Base-by-base conservation (phyloP, 108 stramenopile genomes). In the Stephanodiscus triporus region DNA sequence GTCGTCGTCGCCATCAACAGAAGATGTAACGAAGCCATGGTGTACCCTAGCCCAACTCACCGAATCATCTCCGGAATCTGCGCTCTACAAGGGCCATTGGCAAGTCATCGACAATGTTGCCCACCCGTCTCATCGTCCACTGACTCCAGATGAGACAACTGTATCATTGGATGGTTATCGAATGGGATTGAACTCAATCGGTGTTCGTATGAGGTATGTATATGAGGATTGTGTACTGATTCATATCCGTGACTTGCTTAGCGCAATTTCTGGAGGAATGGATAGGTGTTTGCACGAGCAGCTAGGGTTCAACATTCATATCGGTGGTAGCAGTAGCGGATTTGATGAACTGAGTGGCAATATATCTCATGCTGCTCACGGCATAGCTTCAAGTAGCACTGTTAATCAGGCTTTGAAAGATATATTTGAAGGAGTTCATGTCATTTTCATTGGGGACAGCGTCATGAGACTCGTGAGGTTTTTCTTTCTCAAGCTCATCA, bases 391-490 rank as follows among this genome's bases (percentile, higher is more conserved):
- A 29, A 56, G 10, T 61, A 51, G 27, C 60, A 48, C 20, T 32
- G 55, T 26, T 50, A 54, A 55, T 74, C 17, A 9, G 16, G 38
- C 40, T 34, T 11, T n/a, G 14, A 29, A 10, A 26, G n/a, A 29
- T 27, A 55, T 19, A n/a, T 59, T 69, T 38, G 61, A 38, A 30
- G 59, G 62, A 40, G 27, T 88, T 30, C 82, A 89, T 71, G 63
- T 92, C n/a, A 84, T 89, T 27, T 87, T 89, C 40, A 86, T 92
- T 59, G 91, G 91, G 24, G 91, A 92, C 58, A 88, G 86, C 8
- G 86, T 87, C 8, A 85, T 89, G 82, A 80, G 81, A 54, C 61
- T 89, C 13, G 87, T 89, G 72, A 77, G 68, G 47, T 69, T 48
- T 34, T 77, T 77, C 27, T 77, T 85, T 37, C 37, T 38, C 19